Conservation (phyloP, 2,329 filamentous ascomycete genomes). For the Trichoderma koningiopsis region DNA sequence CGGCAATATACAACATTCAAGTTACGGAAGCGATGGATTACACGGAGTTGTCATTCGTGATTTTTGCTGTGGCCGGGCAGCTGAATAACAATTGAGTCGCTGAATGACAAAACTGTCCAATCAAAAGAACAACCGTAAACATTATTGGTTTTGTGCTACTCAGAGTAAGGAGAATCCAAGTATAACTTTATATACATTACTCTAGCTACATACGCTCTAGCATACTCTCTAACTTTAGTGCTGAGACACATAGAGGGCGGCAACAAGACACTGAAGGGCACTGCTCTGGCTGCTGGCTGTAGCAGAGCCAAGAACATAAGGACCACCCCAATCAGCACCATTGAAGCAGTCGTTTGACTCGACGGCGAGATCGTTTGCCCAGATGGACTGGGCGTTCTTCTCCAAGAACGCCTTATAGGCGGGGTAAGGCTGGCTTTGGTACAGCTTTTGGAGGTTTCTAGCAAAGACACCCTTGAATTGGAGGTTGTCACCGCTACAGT, state of each 20-base stretch:
- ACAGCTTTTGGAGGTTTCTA: conserved; percentile 22
- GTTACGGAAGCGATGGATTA: too few relatives aligned
- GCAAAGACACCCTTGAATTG: conserved; percentile 62
- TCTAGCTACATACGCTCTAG: neutral
- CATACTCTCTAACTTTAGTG: neutral
- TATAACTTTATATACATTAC: neutral
- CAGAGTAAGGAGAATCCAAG: neutral
- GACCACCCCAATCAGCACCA: neutral
- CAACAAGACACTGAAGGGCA: neutral
- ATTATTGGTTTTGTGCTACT: neutral
- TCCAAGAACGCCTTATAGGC: conserved; percentile 24
- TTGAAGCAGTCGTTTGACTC: neutral
- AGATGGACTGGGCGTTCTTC: conserved; percentile 27
- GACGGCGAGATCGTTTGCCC: conserved; percentile 13
- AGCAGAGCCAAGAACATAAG: neutral
- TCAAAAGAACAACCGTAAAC: too few relatives aligned
- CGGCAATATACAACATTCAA: too few relatives aligned
- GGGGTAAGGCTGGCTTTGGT: conserved; percentile 15
- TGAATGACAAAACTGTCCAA: too few relatives aligned
- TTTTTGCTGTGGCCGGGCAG: too few relatives aligned
- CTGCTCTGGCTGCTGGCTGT: neutral
- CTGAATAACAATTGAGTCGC: too few relatives aligned
- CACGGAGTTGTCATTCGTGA: too few relatives aligned
- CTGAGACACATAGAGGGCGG: neutral
- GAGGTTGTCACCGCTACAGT: conserved; percentile 53